These are phyloP conservation scores for Hypoxylon rubiginosum DNA, from an alignment of 2,329 filamentous ascomycete genomes.

Conservation along the genomic window DNA sequence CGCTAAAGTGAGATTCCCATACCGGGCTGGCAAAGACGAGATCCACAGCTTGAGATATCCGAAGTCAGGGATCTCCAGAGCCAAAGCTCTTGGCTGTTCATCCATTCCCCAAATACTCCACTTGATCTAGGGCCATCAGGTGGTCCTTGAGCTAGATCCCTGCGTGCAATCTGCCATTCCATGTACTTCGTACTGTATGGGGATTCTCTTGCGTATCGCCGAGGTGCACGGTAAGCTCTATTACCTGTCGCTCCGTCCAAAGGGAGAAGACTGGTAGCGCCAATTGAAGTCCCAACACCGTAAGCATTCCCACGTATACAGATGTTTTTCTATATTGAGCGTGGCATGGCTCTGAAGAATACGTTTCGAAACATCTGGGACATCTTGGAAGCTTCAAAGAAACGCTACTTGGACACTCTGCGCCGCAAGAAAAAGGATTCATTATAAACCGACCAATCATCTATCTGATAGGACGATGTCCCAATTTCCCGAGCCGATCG, in stretches of 20 bases:
- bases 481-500: conserved; percentile 41
- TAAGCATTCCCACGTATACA: neutral
- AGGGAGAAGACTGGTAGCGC: conserved; percentile 13
- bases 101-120: conserved; percentile 37
- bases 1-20: conserved; percentile 28
- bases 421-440: conserved; percentile 27
- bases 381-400: conserved; percentile 18
- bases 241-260: conserved; percentile 16
- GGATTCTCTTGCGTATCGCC: conserved; percentile 20
- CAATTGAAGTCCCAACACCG: conserved; percentile 24
- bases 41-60: conserved; percentile 27
- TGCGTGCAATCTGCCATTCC: conserved; percentile 38
- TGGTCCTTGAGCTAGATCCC: conserved; percentile 30
- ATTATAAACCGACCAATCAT: conserved; percentile 31
- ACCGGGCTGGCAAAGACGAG: conserved; percentile 29
- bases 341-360: conserved; percentile 13
- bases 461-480: conserved; percentile 14
- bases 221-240: conserved; percentile 26
- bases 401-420: conserved; percentile 11
- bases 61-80: conserved; percentile 38
- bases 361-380: conserved; percentile 5
- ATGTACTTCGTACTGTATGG: no score
- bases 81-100: conserved; percentile 33
- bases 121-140: conserved; percentile 22
- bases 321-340: conserved; percentile 13